Percentiles rank a stretch among this genome's conserved stretches.
These are phyloP conservation scores for Cladophialophora yegresii DNA, from an alignment of 2,329 filamentous ascomycete genomes.

Conservation along the genomic window DNA sequence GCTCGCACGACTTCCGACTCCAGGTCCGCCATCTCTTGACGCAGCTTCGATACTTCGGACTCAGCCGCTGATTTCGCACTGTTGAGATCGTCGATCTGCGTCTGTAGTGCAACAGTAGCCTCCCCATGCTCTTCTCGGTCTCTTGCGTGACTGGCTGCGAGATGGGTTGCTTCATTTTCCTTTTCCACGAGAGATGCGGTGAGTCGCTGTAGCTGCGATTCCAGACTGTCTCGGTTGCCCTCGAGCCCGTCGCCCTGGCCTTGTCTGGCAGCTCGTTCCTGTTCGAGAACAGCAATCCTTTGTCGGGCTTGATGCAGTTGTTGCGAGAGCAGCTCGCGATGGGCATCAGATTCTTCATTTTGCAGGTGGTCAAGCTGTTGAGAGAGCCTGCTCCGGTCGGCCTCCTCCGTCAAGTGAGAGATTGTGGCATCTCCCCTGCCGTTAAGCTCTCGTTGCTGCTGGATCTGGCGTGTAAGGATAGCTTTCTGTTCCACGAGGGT, in stretches of 20 bases:
- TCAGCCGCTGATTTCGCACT: slow-evolving; percentile 40
- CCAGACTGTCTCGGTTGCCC: slow-evolving; percentile 39
- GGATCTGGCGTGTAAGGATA: slow-evolving; percentile 86
- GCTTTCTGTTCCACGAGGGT: slow-evolving; percentile 82
- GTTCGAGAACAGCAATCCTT: not conserved
- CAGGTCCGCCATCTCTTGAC: slow-evolving; percentile 55
- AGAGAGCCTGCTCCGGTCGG: slow-evolving; percentile 48
- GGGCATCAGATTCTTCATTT: slow-evolving; percentile 45
- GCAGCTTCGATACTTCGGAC: slow-evolving; percentile 45
- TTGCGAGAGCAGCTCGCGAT: slow-evolving; percentile 46
- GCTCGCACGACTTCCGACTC: slow-evolving; percentile 66
- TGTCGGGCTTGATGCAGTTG: slow-evolving; percentile 43
- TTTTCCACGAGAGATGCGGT: slow-evolving; percentile 33
- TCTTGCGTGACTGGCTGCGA: slow-evolving; percentile 4
- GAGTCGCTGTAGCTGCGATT: slow-evolving; percentile 28
- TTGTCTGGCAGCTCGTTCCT: not conserved
- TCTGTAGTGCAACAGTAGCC: not conserved
- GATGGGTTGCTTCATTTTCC: slow-evolving; percentile 21
- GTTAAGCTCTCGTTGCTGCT: slow-evolving; percentile 91
- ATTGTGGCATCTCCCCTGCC: slow-evolving; percentile 64
- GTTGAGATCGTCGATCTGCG: slow-evolving; percentile 33
- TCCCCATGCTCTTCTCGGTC: not conserved
- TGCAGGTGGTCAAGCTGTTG: slow-evolving; percentile 60
- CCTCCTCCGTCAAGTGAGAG: slow-evolving; percentile 56
- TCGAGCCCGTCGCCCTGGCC: slow-evolving; percentile 15